Base-by-base conservation (phyloP, 2,329 filamentous ascomycete genomes). In the Akanthomyces muscarius region DNA sequence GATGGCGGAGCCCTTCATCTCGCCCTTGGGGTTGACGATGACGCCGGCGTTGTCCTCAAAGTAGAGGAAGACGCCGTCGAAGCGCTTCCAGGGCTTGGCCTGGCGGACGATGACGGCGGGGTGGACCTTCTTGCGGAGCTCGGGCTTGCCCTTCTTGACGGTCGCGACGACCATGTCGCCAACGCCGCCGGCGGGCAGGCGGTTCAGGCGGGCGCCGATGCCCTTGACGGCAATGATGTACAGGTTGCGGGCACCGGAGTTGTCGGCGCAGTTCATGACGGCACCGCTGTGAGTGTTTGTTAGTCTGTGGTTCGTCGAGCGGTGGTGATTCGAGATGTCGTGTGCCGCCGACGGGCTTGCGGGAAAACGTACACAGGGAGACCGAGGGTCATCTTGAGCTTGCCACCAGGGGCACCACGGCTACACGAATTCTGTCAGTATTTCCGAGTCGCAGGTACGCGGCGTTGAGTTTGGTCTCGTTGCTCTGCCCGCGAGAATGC, bases 331-430 rank as follows among this genome's bases (percentile, higher is more conserved):
- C 7, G 44, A 54, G 28, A 33, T 18, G 64, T 65, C 62, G 41
- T 47, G 52, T 44, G 52, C 33, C 11, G 44, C 33, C 14, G 23
- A 36, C 23, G 28, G 42, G 45, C 33, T 62, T 42, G 30, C 33
- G 45, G 30, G 16, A 13, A 68, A 76, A 91, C 92, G 81, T 96
- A 97, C 93, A 97, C 92, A 83, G 95, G 95, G 77, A 99, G 92
- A 97, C 92, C 95, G 83, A 99, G 92, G 81, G 95, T 97, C 95
- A 99, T 99, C 91, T 97, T 98, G 77, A 98, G 91, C 91, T 99
- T 99, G 91, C 96, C 96, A 88, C 95, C 95, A 78, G 93, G 90
- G 86, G 92, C 90, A 90, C 90, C 91, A 87, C 92, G 86, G 70
- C 86, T 89, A 73, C 68, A 72, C 69, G 61, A 55, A 58, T 65